A percentile compares a stretch with the other conserved stretches of the same genome.
Evolutionary conservation across 2,329 filamentous ascomycete species (phyloP).

Genomic region (Aspergillus uvarum): DNA sequence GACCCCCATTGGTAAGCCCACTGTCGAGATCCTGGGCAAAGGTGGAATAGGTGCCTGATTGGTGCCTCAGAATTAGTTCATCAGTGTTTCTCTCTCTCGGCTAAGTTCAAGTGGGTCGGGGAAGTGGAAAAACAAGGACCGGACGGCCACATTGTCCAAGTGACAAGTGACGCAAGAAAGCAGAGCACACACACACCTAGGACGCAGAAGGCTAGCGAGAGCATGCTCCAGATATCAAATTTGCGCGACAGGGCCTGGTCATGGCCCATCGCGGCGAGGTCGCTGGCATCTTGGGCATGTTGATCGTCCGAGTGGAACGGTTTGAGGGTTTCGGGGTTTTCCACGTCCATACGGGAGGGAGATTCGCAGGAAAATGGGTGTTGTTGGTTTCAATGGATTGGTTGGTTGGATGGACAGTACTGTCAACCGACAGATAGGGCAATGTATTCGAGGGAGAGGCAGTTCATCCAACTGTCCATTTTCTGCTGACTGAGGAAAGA

Average conservation of each 20-base stretch:
- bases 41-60: conserved; percentile 54
- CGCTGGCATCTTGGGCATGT: conserved; percentile 42
- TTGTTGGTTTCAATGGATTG: no score
- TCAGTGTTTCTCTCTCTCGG: conserved; percentile 9
- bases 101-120: neutral
- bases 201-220: conserved; percentile 58
- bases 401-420: no score
- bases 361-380: neutral
- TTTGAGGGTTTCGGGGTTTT: conserved; percentile 29
- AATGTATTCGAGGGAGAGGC: conserved; percentile 21
- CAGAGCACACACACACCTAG: conserved; percentile 36
- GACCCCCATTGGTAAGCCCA: conserved; percentile 60
- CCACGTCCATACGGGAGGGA: conserved; percentile 29
- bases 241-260: conserved; percentile 47
- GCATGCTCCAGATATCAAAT: conserved; percentile 58
- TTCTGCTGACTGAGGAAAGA: conserved; percentile 19
- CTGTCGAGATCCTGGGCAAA: conserved; percentile 55
- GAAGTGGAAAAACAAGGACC: neutral
- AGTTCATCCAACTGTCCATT: conserved; percentile 24
- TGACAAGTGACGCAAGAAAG: neutral
- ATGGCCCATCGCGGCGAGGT: conserved; percentile 45
- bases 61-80: neutral
- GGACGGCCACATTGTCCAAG: neutral
- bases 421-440: conserved; percentile 25
- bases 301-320: conserved; percentile 32